Evolutionary conservation across 1,284 basidiomycete species (phyloP), one percentile per base, ranked within the genome.

Genomic region (Somion occarium): DNA sequence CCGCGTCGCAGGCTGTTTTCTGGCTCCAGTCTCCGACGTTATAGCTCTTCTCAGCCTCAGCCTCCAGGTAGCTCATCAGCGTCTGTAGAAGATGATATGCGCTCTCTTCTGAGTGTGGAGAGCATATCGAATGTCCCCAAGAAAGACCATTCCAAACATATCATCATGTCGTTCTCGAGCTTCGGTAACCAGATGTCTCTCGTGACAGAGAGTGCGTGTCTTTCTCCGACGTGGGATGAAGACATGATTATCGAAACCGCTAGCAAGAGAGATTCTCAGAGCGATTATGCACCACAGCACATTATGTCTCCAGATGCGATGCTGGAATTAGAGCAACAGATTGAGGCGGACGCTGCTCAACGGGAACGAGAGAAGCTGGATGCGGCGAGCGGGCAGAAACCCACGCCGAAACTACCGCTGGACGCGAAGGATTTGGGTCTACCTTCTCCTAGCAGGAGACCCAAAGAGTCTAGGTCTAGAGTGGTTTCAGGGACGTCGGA

Each of bases 221-320:
- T 65, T 23, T 57, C 61, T 3, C 59, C 64, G 5, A 65, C 71
- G 37, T 80, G 77, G 75, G 77, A 80, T 38, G 79, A 81, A 53
- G 50, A 25, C 13, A 46, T 37, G 19, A 20, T 30, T 34, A 44
- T 41, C 20, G 26, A 43, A 11, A 38, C 18, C 26, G 23, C 19
- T 44, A 49, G 52, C 46, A 60, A 59, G 52, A 49, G 62, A 30
- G 43, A 49, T 42, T 64, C 63, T 24, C 60, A 63, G 55, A 49
- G 56, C 41, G 81, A 84, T 22, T 82, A 82, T 61, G 71, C 69
- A 3, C 79, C 82, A 9, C 79, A 83, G 61, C 78, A 77, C 43
- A 86, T 83, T 56, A 76, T 85, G 74, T 79, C 82, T 12, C 79
- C 81, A 15, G 81, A 79, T 20, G 80, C 85, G 50, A 75, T 85